Evolutionary conservation across 2,329 filamentous ascomycete species (phyloP), one percentile per base, ranked within the genome.

Genomic region (Epichloe hybrida): DNA sequence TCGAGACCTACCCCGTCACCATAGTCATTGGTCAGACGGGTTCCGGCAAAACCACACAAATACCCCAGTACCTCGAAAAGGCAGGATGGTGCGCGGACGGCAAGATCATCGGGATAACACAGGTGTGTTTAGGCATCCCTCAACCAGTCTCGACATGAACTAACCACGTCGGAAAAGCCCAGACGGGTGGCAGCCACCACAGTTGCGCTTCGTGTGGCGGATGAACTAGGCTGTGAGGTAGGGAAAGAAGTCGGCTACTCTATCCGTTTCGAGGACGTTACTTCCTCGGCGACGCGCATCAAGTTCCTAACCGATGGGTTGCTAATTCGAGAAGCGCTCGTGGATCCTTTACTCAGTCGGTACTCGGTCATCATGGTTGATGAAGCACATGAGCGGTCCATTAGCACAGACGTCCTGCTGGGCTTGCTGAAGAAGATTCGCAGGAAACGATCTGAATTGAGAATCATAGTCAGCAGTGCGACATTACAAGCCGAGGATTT

Each of bases 351-450:
- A 4, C 70, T 98, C 37, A 93, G 87, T 20, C 79, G 88, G 11
- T 98, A 98, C 64, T 94, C 89, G 0, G 85, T 95, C 43, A 88
- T 98, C 59, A 96, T 98, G 88, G 86, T 98, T 7, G 93, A 98
- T 63, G 91, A 97, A 68, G 93, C 91, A 6, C 93, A 98, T 63
- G 91, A 97, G 67, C 77, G 93, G 50, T 95, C 89, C 46, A 77
- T 97, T 52, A 94, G 88, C 64, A 95, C 90, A 0, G 93, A 98
- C 62, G 80, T 98, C 12, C 73, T 97, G 7, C 76, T 98, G 3
- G 91, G 93, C 0, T 72, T 97, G 13, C 68, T 98, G 39, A 96
- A 95, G 65, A 97, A 97, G 66, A 91, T 98, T 48, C 72, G 81
- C 50, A 88, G 80, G 64, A 84, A 81, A 61, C 76, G 93, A 42